A percentile compares a stretch with the other conserved stretches of the same genome.
Evolutionary conservation across 495 filamentous ascomycete species (phyloP).

Genomic region (Cercophora scortea): DNA sequence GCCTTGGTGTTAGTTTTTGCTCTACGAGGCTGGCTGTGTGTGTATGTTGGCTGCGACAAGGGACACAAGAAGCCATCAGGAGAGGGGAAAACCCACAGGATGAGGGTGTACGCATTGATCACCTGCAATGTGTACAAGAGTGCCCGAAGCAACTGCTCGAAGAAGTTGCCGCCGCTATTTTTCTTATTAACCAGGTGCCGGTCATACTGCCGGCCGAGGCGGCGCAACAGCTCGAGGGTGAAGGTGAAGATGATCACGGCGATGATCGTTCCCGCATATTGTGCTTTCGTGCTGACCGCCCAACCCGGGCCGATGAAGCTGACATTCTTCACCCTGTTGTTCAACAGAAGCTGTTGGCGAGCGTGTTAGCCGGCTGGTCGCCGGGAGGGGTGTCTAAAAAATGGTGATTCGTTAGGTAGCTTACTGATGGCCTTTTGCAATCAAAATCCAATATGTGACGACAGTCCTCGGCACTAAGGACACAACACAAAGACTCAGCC

Average conservation of each 20-base stretch:
- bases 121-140: constrained; percentile 55
- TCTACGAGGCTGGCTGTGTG: not conserved
- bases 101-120: constrained; percentile 56
- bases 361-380: no score
- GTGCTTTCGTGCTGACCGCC: constrained; percentile 51
- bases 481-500: no score
- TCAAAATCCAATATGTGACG: no score
- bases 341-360: constrained; percentile 41
- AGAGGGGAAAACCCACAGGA: constrained; percentile 39
- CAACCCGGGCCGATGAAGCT: constrained; percentile 56
- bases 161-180: constrained; percentile 33
- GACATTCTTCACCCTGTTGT: constrained; percentile 66
- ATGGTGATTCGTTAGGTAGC: no score
- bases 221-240: constrained; percentile 52
- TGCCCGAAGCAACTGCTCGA: constrained; percentile 51
- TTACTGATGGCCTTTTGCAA: no score
- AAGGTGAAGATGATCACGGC: constrained; percentile 55
- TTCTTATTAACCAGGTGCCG: constrained; percentile 38
- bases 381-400: no score
- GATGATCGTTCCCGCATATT: constrained; percentile 62
- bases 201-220: constrained; percentile 49
- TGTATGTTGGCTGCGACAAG: no score
- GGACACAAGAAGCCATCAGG: not conserved
- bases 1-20: not conserved
- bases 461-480: no score